A percentile compares a stretch with the other conserved stretches of the same genome.
These are phyloP conservation scores for Epichloe amarillans DNA, from an alignment of 2,329 filamentous ascomycete species.

Conservation along the genomic window DNA sequence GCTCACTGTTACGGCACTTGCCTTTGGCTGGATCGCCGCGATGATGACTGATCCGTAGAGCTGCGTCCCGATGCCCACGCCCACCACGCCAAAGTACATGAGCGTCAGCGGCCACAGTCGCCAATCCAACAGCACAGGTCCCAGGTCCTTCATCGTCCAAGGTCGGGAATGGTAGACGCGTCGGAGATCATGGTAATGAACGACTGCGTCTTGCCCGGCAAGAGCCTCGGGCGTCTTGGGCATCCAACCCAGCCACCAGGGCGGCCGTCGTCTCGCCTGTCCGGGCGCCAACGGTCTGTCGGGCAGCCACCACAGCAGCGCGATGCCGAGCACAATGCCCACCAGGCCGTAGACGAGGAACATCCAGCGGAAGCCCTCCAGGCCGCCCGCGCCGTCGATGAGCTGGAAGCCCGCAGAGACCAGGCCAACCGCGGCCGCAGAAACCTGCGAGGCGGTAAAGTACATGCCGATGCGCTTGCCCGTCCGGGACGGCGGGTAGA, in stretches of 20 bases:
- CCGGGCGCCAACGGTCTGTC: conserved; percentile 68
- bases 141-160: conserved; percentile 62
- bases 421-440: conserved; percentile 75
- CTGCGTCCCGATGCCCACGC: conserved; percentile 82
- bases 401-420: conserved; percentile 85
- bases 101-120: conserved; percentile 71
- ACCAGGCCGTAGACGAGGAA: conserved; percentile 76
- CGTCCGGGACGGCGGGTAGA: conserved; percentile 77
- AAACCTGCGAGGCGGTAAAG: conserved; percentile 79
- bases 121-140: conserved; percentile 67
- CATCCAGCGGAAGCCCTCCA: conserved; percentile 86
- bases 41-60: conserved; percentile 84
- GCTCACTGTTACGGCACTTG: conserved; percentile 64
- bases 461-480: conserved; percentile 83
- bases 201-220: conserved; percentile 58
- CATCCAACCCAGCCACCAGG: conserved; percentile 47
- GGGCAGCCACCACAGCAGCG: conserved; percentile 79
- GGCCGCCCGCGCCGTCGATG: conserved; percentile 66
- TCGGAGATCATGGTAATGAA: conserved; percentile 74
- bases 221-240: conserved; percentile 59
- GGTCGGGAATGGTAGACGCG: conserved; percentile 64
- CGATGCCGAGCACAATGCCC: conserved; percentile 56
- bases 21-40: conserved; percentile 56
- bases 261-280: conserved; percentile 35
- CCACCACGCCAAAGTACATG: conserved; percentile 94